Conservation (phyloP, 306 rosid genomes). For the Ormosia semicastrata region DNA sequence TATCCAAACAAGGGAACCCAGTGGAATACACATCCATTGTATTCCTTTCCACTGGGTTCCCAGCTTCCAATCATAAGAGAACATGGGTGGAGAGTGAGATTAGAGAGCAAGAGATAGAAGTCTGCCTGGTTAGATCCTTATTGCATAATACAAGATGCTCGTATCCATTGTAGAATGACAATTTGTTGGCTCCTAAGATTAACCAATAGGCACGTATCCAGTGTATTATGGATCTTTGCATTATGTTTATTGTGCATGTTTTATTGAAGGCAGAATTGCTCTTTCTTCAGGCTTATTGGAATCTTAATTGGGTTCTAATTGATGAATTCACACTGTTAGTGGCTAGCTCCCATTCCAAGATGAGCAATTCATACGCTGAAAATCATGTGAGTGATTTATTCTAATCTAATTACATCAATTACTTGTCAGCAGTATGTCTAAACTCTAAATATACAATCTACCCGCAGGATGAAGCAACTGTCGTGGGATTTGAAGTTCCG, state of each 20-base stretch:
- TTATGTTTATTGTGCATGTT: conserved; percentile 7
- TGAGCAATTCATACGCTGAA: conserved; percentile 60
- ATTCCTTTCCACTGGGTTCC: too few relatives aligned
- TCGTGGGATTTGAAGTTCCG: conserved; percentile 81
- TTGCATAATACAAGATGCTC: neutral
- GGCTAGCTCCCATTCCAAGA: conserved; percentile 42
- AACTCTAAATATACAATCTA: conserved; percentile 22
- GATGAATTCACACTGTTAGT: conserved; percentile 49
- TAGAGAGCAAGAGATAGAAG: neutral
- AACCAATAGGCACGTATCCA: neutral
- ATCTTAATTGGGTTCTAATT: conserved; percentile 23
- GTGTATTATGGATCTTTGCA: neutral
- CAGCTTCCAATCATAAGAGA: neutral
- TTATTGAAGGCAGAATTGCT: conserved; percentile 15
- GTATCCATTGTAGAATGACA: neutral
- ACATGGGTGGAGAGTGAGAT: neutral
- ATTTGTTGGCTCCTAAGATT: neutral
- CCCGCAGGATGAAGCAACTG: conserved; percentile 76
- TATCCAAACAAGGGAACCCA: neutral
- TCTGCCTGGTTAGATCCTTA: neutral
- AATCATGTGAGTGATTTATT: conserved; percentile 56
- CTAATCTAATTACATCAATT: conserved; percentile 23
- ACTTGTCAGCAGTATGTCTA: conserved; percentile 16
- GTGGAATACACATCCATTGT: neutral
- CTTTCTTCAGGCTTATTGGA: conserved; percentile 56